Percentiles rank a stretch among this genome's conserved stretches.
phyloP scores from a whole-genome alignment of 148 eudicot genomes.

The Nepenthes mirabilis region DNA sequence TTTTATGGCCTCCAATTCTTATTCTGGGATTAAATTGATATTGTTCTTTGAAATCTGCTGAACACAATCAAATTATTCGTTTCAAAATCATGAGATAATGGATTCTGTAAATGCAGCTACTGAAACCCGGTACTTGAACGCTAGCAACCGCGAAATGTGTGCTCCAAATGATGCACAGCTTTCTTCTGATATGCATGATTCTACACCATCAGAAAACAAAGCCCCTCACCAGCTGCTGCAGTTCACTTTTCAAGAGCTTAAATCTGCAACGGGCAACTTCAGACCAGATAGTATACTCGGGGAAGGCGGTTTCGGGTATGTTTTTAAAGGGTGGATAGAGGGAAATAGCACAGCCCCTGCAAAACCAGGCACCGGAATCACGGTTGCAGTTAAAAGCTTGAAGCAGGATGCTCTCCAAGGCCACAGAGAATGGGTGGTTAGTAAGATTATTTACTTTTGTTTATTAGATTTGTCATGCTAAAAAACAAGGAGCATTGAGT shows the following conservation, averaged over 20 bases:
- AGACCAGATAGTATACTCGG: conserved; percentile 97
- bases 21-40: not conserved
- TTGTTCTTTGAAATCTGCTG: not conserved
- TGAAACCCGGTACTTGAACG: conserved; percentile 83
- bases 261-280: conserved; percentile 91
- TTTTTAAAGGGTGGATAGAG: conserved; percentile 97
- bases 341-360: conserved; percentile 87
- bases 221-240: conserved; percentile 49
- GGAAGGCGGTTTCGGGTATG: conserved; percentile 94
- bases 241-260: conserved; percentile 70
- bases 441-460: conserved; percentile 23
- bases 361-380: conserved; percentile 84
- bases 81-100: not conserved
- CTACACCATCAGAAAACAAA: conserved; percentile 33
- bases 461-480: conserved; percentile 10
- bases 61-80: not conserved
- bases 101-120: conserved; percentile 41
- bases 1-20: no score
- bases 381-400: conserved; percentile 93
- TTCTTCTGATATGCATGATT: conserved; percentile 35
- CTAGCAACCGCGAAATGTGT: conserved; percentile 91
- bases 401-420: conserved; percentile 96
- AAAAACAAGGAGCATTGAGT: conserved; percentile 1
- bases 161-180: conserved; percentile 57
- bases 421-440: conserved; percentile 99